Conservation (phyloP, 2,329 filamentous ascomycete species). For the Fusarium gaditjirri region DNA sequence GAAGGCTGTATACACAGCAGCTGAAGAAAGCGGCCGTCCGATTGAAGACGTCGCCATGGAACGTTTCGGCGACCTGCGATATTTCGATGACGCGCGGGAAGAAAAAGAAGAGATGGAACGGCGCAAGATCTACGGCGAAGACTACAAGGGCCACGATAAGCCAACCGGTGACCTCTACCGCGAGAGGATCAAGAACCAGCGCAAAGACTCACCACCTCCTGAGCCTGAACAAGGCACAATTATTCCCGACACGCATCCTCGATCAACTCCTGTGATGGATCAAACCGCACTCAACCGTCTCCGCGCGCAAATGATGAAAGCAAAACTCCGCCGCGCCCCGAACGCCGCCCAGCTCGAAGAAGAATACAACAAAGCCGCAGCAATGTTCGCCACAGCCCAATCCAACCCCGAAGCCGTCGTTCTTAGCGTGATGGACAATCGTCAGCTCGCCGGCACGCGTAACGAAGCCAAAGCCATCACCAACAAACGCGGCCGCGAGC, state of each 20-base stretch:
- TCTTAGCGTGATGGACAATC: constrained; percentile 87
- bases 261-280: constrained; percentile 63
- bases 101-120: constrained; percentile 92
- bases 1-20: constrained; percentile 82
- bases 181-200: constrained; percentile 74
- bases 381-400: constrained; percentile 66
- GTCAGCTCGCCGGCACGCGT: constrained; percentile 80
- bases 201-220: constrained; percentile 48
- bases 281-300: constrained; percentile 87
- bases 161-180: constrained; percentile 88
- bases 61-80: constrained; percentile 80
- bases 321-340: constrained; percentile 82
- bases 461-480: constrained; percentile 81
- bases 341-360: constrained; percentile 81
- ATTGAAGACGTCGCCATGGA: constrained; percentile 87
- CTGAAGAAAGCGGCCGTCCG: constrained; percentile 75
- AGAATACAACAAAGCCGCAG: constrained; percentile 82
- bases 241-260: constrained; percentile 61
- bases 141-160: constrained; percentile 85
- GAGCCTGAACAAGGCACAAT: constrained; percentile 64
- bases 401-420: constrained; percentile 74
- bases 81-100: constrained; percentile 93
- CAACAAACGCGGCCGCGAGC: constrained; percentile 84
- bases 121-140: constrained; percentile 82
- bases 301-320: constrained; percentile 95